Base-by-base conservation (phyloP, 169 alveolate genomes). In the Perkinsus chesapeaki region DNA sequence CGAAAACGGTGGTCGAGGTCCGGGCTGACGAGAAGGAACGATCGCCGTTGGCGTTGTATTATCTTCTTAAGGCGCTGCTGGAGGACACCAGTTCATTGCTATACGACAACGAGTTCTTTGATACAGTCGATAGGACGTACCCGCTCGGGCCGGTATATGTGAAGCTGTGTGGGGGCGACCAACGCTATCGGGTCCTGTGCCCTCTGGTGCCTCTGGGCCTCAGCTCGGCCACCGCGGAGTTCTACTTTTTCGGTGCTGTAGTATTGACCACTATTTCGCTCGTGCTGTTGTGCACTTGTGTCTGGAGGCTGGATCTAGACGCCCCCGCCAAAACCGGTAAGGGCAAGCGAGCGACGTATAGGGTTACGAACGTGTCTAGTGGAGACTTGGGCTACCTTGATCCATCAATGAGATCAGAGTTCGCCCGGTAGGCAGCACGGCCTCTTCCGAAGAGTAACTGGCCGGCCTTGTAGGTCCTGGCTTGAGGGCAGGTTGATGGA, bases 401-500 rank as follows among this genome's bases (percentile, higher is more conserved):
- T 19, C 93, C 93, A 1, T 39, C 48, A 23, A 72, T 47, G 91
- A 72, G 73, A 47, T 34, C 37, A 27, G 93, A 91, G 91, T 91
- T 43, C 91, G 93, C 93, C 0, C 93, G 93, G 39, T 60, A 23
- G 27, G 82, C 31, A n/a, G n/a, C n/a, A n/a, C n/a, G n/a, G n/a
- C n/a, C n/a, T n/a, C n/a, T n/a, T n/a, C n/a, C n/a, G n/a, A n/a
- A n/a, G n/a, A n/a, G n/a, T n/a, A n/a, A n/a, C n/a, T 43, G 60
- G 60, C 60, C 60, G 37, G 3, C 0, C 82, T 0, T 60, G 31
- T 60, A 60, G 82, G 82, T 43, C 91, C 39, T 91, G 93, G 93
- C 37, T 91, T 37, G 93, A 91, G 73, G 93, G 91, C 36, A 72
- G 93, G 20, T 39, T 34, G 60, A 91, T 91, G 93, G 93, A 73